A percentile compares a stretch with the other conserved stretches of the same genome.
phyloP scores from a whole-genome alignment of 306 rosid genomes.

The Cyamopsis tetragonoloba region DNA sequence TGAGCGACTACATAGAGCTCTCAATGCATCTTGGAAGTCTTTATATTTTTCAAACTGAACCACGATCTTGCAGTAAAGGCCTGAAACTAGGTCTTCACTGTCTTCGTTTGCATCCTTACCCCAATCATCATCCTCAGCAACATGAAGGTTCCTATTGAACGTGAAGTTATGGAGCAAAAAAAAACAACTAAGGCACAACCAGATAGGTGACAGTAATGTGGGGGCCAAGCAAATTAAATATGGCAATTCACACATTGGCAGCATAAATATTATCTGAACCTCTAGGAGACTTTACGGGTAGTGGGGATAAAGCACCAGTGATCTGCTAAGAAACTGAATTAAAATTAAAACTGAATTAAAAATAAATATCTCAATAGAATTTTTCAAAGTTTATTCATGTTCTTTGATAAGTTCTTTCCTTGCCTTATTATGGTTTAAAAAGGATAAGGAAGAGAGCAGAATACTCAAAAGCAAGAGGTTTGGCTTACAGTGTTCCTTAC shows the following conservation, averaged over 20 bases:
- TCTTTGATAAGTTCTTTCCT: background rate
- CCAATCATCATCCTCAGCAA: constrained; percentile 76
- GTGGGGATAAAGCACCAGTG: background rate
- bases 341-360: too few species aligned
- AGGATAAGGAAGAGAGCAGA: background rate
- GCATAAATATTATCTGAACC: background rate
- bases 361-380: background rate
- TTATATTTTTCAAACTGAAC: constrained; percentile 80
- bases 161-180: constrained; percentile 21
- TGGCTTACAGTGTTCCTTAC: background rate
- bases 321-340: background rate
- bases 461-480: background rate
- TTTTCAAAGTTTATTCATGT: background rate
- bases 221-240: background rate
- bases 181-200: constrained; percentile 22
- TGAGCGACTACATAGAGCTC: constrained; percentile 73
- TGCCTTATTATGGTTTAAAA: background rate
- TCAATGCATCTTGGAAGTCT: constrained; percentile 74
- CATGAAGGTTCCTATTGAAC: constrained; percentile 73
- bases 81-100: constrained; percentile 56
- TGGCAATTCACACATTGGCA: constrained; percentile 8
- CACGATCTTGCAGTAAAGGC: constrained; percentile 84
- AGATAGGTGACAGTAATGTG: background rate
- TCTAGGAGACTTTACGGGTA: background rate
- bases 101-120: constrained; percentile 64